Evolutionary conservation across 2,329 filamentous ascomycete genomes (phyloP), one percentile per base, ranked within the genome.

Genomic region (Lecanosticta acicola): DNA sequence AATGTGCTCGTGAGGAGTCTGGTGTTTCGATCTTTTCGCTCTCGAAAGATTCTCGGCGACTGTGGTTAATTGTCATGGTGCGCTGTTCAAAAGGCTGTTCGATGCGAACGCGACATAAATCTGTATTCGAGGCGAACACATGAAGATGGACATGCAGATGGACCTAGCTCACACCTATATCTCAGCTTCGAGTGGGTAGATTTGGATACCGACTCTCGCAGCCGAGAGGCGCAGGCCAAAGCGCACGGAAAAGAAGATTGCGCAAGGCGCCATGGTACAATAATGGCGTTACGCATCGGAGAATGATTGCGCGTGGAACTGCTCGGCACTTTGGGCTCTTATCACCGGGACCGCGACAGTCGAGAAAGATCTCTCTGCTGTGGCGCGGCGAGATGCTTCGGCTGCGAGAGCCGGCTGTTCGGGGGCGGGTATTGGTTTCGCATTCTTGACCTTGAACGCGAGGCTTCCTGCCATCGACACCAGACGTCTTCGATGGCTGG

Each of bases 1-100:
- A 55, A 10, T 51, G 43, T 17, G 50, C 32, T 17, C 33, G 45
- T 16, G 48, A 53, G 3, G 48, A 43, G 29, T 41, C 42, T 14
- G 46, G 46, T 29, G 53, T 48, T 10, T 53, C 39, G 36, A 51
- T 38, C 33, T 52, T 37, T 10, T 26, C 29, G 4, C 33, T 45
- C 17, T 54, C 51, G 24, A 47, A 18, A 4, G 49, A 51, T 7
- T 26, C 37, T 13, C 18, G 46, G 9, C 41, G 29, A 21, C 35
- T 39, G 3, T 48, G 44, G 17, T 20, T 24, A 5, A 17, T 16
- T 24, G 45, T 29, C 24, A 11, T 29, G 7, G 24, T 29, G 24
- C 24, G 7, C 24, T 7, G 24, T 29, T 29, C 24, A 29, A 29
- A 29, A 29, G n/a, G n/a, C n/a, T n/a, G n/a, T n/a, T n/a, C n/a